Evolutionary conservation across 192 early-diverging fungal genomes (phyloP).

Genomic region (Gryganskiella cystojenkinii): DNA sequence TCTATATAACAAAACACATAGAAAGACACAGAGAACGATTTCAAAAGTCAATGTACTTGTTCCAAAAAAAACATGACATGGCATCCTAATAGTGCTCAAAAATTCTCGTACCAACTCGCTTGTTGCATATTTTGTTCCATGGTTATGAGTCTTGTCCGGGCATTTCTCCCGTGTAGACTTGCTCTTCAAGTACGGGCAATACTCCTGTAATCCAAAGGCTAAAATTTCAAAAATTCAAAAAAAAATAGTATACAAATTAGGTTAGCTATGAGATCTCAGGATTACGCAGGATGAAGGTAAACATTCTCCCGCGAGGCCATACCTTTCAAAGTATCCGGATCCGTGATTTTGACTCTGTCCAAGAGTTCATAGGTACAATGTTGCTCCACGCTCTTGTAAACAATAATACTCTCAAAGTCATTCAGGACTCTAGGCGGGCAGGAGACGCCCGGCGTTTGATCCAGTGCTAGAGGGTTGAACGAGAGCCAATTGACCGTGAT

Average conservation of each 20-base stretch:
- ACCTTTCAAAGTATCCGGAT: conserved; percentile 26
- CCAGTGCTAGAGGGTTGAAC: conserved; percentile 44
- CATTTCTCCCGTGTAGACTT: conserved; percentile 29
- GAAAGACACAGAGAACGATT: too few relatives aligned
- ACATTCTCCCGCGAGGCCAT: not conserved
- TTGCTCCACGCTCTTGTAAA: conserved; percentile 46
- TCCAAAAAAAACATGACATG: too few relatives aligned
- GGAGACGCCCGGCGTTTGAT: conserved; percentile 45
- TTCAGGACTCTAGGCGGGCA: conserved; percentile 37
- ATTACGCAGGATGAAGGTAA: not conserved
- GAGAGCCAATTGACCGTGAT: conserved; percentile 49
- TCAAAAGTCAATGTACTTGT: too few relatives aligned
- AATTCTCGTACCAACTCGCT: conserved; percentile 35
- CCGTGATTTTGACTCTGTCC: conserved; percentile 35
- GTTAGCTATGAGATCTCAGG: not conserved
- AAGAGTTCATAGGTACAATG: conserved; percentile 46
- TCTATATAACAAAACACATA: not conserved
- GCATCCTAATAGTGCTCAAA: too few relatives aligned
- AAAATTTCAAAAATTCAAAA: not conserved
- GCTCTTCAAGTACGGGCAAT: conserved; percentile 40
- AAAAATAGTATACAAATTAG: not conserved
- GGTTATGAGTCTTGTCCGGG: conserved; percentile 30
- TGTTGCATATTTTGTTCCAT: conserved; percentile 28
- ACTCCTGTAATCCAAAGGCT: conserved; percentile 26
- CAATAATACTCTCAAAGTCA: conserved; percentile 51